phyloP scores from a whole-genome alignment of 768 basidiomycete genomes.

The Boletus patriciae region DNA sequence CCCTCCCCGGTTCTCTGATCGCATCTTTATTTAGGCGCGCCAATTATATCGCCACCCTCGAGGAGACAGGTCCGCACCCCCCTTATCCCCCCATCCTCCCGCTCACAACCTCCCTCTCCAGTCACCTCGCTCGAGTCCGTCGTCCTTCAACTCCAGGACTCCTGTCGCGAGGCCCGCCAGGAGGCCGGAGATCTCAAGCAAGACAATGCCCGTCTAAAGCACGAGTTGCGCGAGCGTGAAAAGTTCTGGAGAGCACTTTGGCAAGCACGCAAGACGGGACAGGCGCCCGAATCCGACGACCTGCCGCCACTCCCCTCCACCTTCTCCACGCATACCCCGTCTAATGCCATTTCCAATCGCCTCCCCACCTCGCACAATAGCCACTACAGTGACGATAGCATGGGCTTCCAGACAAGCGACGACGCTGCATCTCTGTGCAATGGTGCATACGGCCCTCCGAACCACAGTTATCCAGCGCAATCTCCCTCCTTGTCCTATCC shows the following conservation, averaged over 20 bases:
- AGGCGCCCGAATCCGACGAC: constrained; percentile 53
- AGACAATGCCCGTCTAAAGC: constrained; percentile 63
- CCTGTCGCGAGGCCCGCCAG: constrained; percentile 64
- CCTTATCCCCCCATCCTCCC: constrained; percentile 1
- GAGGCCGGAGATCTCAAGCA: constrained; percentile 63
- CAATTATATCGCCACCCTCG: constrained; percentile 85
- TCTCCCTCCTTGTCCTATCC: constrained; percentile 48
- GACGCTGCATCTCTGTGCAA: constrained; percentile 45
- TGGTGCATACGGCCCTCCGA: constrained; percentile 44
- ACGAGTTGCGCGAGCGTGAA: constrained; percentile 70
- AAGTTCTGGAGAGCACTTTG: constrained; percentile 70
- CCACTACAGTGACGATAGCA: constrained; percentile 40
- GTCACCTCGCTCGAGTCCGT: constrained; percentile 86
- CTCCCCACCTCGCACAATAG: constrained; percentile 39
- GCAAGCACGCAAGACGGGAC: constrained; percentile 60
- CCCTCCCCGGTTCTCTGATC: constrained; percentile 22
- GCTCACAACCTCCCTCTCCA: constrained; percentile 31
- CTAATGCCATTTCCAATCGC: constrained; percentile 35
- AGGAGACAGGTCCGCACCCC: constrained; percentile 62
- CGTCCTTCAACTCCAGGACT: constrained; percentile 80
- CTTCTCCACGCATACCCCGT: constrained; percentile 37
- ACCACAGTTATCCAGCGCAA: constrained; percentile 43
- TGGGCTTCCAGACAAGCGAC: constrained; percentile 52
- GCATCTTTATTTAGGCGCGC: constrained; percentile 47
- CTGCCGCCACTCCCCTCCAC: constrained; percentile 50